A percentile compares a stretch with the other conserved stretches of the same genome.
Evolutionary conservation across 257 asterid species (phyloP).

Genomic region (Fraxinus pennsylvanica): DNA sequence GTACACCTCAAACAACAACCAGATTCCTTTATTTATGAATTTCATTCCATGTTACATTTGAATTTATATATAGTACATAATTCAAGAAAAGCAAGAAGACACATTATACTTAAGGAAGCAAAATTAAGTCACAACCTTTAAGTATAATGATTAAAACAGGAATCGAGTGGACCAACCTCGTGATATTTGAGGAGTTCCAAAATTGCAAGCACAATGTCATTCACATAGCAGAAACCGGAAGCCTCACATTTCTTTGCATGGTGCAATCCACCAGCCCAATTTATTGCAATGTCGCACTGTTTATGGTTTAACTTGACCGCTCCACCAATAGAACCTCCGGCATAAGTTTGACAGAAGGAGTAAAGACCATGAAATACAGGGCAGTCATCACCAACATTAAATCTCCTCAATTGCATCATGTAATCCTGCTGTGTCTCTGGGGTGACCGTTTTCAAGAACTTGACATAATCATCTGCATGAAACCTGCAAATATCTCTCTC

Average conservation of each 20-base stretch:
- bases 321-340: slow-evolving; percentile 48
- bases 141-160: too few relatives aligned
- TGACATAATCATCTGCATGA: slow-evolving; percentile 39
- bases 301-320: slow-evolving; percentile 42
- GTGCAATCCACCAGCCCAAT: slow-evolving; percentile 56
- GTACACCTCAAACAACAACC: background rate
- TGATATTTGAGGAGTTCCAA: slow-evolving; percentile 46
- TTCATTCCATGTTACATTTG: background rate
- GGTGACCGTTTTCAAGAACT: slow-evolving; percentile 32
- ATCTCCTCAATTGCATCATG: slow-evolving; percentile 34
- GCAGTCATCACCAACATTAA: slow-evolving; percentile 45
- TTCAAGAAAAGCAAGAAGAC: too few relatives aligned
- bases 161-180: slow-evolving; percentile 27
- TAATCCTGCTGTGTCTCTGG: slow-evolving; percentile 36
- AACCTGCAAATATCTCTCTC: slow-evolving; percentile 38
- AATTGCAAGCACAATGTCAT: slow-evolving; percentile 50
- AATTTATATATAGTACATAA: too few relatives aligned
- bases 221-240: slow-evolving; percentile 48
- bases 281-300: slow-evolving; percentile 40
- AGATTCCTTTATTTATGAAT: background rate
- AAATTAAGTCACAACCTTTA: background rate
- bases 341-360: slow-evolving; percentile 38
- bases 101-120: too few relatives aligned
- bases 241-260: slow-evolving; percentile 53
- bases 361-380: slow-evolving; percentile 47